These are phyloP conservation scores for Cystobasidium ongulense DNA, from an alignment of 768 basidiomycete genomes.

Conservation along the genomic window DNA sequence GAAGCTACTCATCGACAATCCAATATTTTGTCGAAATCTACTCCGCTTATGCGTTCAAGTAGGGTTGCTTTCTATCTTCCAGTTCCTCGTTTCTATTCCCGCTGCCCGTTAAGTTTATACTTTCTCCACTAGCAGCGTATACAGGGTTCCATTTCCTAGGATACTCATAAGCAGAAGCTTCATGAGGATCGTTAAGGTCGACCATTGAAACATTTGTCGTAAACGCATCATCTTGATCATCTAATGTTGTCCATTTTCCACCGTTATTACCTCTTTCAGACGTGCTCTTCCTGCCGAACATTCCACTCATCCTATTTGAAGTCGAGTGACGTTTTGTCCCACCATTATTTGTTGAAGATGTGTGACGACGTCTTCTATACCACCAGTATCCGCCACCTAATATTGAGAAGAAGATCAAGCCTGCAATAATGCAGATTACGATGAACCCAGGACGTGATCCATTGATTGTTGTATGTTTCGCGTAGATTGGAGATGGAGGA, in stretches of 20 bases:
- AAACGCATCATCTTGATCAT: conserved; percentile 16
- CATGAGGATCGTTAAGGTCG: background rate
- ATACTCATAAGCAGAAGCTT: background rate
- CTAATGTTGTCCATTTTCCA: background rate
- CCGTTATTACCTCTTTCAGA: background rate
- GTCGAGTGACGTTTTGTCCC: background rate
- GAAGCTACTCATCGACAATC: no score
- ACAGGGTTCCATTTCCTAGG: background rate
- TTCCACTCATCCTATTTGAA: background rate
- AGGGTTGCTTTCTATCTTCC: background rate
- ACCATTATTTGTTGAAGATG: background rate
- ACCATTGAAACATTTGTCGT: conserved; percentile 13
- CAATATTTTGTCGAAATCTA: no score
- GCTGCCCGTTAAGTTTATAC: background rate
- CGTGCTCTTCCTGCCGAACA: background rate
- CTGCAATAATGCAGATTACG: conserved; percentile 17
- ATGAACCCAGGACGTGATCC: conserved; percentile 21
- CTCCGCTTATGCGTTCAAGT: no score
- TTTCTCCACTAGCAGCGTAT: conserved; percentile 20
- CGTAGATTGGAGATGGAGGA: conserved; percentile 13
- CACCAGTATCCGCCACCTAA: conserved; percentile 12
- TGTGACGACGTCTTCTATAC: background rate
- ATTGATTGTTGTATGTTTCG: conserved; percentile 15
- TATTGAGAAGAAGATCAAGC: conserved; percentile 19
- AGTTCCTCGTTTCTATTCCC: background rate